These are phyloP conservation scores for Panellus pusillus DNA, from an alignment of 768 basidiomycete genomes.

Conservation along the genomic window DNA sequence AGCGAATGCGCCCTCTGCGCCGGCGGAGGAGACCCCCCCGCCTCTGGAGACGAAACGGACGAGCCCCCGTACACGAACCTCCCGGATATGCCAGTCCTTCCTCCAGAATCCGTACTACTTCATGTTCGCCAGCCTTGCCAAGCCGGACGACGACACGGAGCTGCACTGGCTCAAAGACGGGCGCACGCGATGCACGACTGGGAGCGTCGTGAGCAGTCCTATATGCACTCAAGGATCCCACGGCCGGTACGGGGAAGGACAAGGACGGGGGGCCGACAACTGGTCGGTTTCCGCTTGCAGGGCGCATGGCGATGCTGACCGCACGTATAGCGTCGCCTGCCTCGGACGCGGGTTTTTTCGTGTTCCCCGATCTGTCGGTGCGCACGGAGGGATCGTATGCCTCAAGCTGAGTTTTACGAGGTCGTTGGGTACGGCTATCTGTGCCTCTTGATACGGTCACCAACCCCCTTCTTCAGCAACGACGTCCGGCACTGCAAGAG, in stretches of 20 bases:
- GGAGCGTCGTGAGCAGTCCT: conserved; percentile 86
- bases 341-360: conserved; percentile 88
- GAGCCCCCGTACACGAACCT: conserved; percentile 31
- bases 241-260: conserved; percentile 30
- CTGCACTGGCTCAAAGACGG: conserved; percentile 88
- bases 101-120: conserved; percentile 94
- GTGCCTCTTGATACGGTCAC: conserved; percentile 3
- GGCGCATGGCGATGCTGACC: background rate
- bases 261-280: conserved; percentile 37
- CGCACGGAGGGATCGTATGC: conserved; percentile 89
- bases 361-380: conserved; percentile 93
- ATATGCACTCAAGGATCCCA: conserved; percentile 83
- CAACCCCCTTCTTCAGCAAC: conserved; percentile 44
- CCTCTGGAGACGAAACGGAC: conserved; percentile 22
- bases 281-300: background rate
- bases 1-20: background rate
- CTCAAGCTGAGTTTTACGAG: conserved; percentile 78
- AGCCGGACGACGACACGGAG: conserved; percentile 87
- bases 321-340: conserved; percentile 27
- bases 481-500: conserved; percentile 90
- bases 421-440: conserved; percentile 74
- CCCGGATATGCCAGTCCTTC: conserved; percentile 57
- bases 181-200: conserved; percentile 88
- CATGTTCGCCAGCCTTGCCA: conserved; percentile 90
- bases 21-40: conserved; percentile 22